Evolutionary conservation across 208 protist genomes (phyloP), one percentile per base, ranked within the genome.

Genomic region (Lotmaria passim): DNA sequence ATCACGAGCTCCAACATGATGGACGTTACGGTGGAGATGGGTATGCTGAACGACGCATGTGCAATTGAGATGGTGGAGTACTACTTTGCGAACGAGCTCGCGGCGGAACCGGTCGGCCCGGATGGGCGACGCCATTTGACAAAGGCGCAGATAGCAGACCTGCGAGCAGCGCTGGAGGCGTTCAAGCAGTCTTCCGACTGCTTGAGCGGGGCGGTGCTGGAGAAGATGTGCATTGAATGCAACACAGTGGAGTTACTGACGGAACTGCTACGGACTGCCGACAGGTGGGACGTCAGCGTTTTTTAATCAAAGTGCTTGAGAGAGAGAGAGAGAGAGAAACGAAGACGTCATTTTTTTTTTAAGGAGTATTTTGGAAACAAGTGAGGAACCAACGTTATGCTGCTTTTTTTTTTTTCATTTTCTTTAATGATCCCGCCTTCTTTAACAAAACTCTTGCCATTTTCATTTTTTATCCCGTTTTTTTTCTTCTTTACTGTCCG

Each of bases 11-110:
- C 91, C 12, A 84, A 90, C 48, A 76, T 95, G 28, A 50, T 96
- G 38, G 83, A 89, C 48, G 31, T 95, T 15, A 81, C 72, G 31
- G 34, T 96, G 43, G 59, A 95, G 38, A 83, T 98, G 82, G 84
- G 74, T 15, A 61, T 83, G 46, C 48, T 93, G 14, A 58, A 75
- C 28, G 57, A 59, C 4, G 73, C 53, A 31, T 65, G 75, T 26
- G 82, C 85, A 7, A 60, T 73, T 24, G 60, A 92, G 59, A 85
- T 93, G 79, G 58, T 93, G 12, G 57, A 65, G 53, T 80, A 89
- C 75, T 91, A 93, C 77, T 91, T 80, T 46, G 59, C 60, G 14
- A 67, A 73, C 19, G 64, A 78, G 30, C 71, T 76, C 24, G 31
- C 39, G 10, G 48, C 50, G 34, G 15, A n/a, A 21, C 41, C 51